These are phyloP conservation scores for Asterochloris erici DNA, from an alignment of 139 green algal species.

Conservation along the genomic window DNA sequence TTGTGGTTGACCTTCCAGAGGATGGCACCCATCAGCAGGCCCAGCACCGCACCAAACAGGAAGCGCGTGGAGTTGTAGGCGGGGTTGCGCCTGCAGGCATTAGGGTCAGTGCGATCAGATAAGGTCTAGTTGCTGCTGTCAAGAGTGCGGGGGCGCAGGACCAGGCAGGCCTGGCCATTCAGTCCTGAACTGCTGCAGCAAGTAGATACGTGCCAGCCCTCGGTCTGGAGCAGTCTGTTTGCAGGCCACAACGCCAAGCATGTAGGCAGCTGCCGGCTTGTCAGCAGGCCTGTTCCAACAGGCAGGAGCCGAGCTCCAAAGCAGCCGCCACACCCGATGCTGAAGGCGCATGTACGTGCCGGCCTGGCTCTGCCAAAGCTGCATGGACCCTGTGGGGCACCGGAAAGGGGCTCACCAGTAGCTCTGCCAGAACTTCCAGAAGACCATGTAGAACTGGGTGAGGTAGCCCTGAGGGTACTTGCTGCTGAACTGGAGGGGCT, in stretches of 20 bases:
- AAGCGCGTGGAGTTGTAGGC: constrained; percentile 29
- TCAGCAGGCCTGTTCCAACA: not conserved
- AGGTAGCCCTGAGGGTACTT: constrained; percentile 22
- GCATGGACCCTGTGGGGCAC: not conserved
- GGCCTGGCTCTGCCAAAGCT: not conserved
- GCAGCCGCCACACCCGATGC: no score
- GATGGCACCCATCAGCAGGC: constrained; percentile 40
- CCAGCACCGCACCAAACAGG: constrained; percentile 31
- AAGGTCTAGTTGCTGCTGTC: not conserved
- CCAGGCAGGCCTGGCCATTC: no score
- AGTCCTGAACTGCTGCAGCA: no score
- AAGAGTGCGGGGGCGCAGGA: no score
- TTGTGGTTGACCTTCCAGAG: constrained; percentile 27
- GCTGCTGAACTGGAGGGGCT: constrained; percentile 18
- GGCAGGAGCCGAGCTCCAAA: not conserved
- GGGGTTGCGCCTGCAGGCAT: not conserved
- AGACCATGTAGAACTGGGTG: constrained; percentile 21
- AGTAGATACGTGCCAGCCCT: no score
- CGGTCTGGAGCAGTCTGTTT: no score
- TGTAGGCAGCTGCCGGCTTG: not conserved
- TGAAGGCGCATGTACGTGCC: no score
- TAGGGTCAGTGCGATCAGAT: not conserved
- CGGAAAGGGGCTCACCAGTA: constrained; percentile 4
- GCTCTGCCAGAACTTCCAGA: constrained; percentile 31
- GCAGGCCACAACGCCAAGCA: no score